Percentiles rank a stretch among this genome's conserved stretches.
Conservation (phyloP, 2,329 filamentous ascomycete species). For the Aspergillus ochraceus region DNA sequence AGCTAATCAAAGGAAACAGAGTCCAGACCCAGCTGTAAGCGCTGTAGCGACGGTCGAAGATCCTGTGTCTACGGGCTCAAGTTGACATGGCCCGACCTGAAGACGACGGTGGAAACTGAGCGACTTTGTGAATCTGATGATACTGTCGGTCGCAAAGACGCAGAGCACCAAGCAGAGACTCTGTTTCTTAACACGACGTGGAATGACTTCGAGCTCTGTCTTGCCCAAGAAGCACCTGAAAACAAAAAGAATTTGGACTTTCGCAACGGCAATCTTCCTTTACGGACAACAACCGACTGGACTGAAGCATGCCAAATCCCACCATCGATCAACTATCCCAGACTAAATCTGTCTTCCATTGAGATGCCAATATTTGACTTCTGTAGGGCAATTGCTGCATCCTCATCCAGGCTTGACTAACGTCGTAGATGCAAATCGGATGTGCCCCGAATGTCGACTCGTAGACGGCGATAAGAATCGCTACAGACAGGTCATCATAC, state of each 20-base stretch:
- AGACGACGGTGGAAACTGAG: background rate
- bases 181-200: background rate
- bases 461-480: background rate
- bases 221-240: too few species aligned
- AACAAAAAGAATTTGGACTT: background rate
- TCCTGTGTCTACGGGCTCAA: background rate
- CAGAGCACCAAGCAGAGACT: background rate
- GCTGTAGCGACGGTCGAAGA: background rate
- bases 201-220: background rate
- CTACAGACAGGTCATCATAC: background rate
- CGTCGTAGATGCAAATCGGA: background rate
- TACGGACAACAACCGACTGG: background rate
- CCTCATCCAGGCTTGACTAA: background rate
- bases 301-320: background rate
- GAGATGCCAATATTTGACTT: background rate
- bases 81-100: background rate
- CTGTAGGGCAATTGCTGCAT: background rate
- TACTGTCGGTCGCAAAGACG: background rate
- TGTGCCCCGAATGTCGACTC: background rate
- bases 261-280: background rate
- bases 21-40: background rate
- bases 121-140: background rate
- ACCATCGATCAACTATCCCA: background rate
- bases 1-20: background rate
- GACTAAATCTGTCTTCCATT: background rate